A percentile compares a stretch with the other conserved stretches of the same genome.
Conservation (phyloP, 495 filamentous ascomycete genomes). For the Aspergillus sclerotiicarbonarius region DNA sequence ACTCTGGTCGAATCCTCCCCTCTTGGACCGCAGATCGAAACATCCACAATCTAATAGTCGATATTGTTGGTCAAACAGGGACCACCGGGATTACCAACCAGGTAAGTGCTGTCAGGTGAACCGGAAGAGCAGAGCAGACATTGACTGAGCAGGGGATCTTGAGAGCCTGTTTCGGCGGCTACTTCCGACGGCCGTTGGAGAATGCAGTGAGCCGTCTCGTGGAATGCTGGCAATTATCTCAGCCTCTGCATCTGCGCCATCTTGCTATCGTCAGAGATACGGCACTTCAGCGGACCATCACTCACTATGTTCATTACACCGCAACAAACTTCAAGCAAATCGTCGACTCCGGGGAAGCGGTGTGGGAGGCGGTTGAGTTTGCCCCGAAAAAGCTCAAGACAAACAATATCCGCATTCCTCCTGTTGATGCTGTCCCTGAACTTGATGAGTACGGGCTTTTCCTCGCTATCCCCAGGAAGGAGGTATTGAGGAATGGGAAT, state of each 20-base stretch:
- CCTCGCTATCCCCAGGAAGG: slow-evolving; percentile 21
- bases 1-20: slow-evolving; percentile 41
- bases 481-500: slow-evolving; percentile 42
- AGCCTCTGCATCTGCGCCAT: slow-evolving; percentile 62
- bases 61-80: slow-evolving; percentile 50
- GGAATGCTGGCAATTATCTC: slow-evolving; percentile 59
- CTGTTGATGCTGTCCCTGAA: slow-evolving; percentile 35
- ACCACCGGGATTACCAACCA: slow-evolving; percentile 50
- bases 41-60: slow-evolving; percentile 54
- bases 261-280: slow-evolving; percentile 63
- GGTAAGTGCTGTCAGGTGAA: slow-evolving; percentile 28
- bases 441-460: slow-evolving; percentile 58
- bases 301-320: slow-evolving; percentile 60
- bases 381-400: slow-evolving; percentile 37
- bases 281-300: slow-evolving; percentile 47
- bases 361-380: slow-evolving; percentile 59
- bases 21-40: slow-evolving; percentile 55
- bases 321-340: slow-evolving; percentile 54
- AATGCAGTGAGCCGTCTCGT: slow-evolving; percentile 52
- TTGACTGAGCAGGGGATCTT: slow-evolving; percentile 43
- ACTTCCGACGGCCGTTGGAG: slow-evolving; percentile 60
- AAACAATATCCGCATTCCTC: slow-evolving; percentile 27
- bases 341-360: slow-evolving; percentile 52
- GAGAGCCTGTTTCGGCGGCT: slow-evolving; percentile 46
- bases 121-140: slow-evolving; percentile 7